A percentile compares a stretch with the other conserved stretches of the same genome.
phyloP scores from a whole-genome alignment of 139 green algal species.

The Closterium sp. region DNA sequence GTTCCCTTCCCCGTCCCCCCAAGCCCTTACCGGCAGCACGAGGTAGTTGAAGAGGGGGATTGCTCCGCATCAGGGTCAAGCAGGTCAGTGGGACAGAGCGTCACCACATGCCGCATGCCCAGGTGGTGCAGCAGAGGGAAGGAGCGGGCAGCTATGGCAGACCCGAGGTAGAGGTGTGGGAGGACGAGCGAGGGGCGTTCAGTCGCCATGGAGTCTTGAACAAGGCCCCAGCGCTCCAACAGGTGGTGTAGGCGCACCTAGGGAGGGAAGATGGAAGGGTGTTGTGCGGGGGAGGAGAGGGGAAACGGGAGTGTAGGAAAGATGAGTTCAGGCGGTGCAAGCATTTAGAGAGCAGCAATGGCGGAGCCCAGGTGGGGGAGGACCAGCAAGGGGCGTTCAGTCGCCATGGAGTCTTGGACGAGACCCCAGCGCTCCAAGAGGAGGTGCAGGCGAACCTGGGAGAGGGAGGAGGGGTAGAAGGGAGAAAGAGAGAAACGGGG shows the following conservation, averaged over 20 bases:
- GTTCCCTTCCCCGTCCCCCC: no score
- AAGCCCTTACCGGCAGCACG: not conserved
- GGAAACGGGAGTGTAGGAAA: not conserved
- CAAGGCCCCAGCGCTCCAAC: constrained; percentile 10
- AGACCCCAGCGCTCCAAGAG: no score
- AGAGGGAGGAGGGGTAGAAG: no score
- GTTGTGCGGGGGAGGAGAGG: no score
- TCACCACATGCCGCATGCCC: constrained; percentile 84
- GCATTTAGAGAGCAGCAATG: no score
- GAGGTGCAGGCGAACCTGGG: no score
- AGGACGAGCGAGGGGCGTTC: constrained; percentile 52
- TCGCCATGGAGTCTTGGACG: no score
- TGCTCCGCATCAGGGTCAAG: not conserved
- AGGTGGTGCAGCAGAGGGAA: constrained; percentile 74
- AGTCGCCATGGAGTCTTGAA: constrained; percentile 5
- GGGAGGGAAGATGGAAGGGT: no score
- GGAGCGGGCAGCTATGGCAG: constrained; percentile 70
- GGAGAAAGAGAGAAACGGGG: no score
- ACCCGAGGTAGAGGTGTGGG: constrained; percentile 72
- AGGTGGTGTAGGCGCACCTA: constrained; percentile 35
- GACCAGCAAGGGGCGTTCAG: no score
- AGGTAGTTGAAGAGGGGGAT: not conserved
- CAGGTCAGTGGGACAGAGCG: constrained; percentile 18
- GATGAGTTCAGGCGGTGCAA: constrained; percentile 2
- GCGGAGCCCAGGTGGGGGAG: no score